Base-by-base conservation (phyloP, 108 stramenopile genomes). In the Fistulifera pelliculosa region DNA sequence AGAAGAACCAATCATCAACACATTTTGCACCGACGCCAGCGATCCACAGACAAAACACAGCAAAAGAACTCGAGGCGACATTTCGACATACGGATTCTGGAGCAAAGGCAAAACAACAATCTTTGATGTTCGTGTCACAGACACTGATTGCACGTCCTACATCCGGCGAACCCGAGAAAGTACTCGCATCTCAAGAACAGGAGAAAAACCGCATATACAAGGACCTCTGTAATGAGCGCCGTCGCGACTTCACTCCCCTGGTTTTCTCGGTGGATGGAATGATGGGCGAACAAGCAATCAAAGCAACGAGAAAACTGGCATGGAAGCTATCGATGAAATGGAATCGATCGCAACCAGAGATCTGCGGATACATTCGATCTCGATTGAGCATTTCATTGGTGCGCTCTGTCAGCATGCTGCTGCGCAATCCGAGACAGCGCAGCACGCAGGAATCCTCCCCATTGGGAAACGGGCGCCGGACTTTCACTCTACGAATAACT, bases 221-320 rank as follows among this genome's bases (percentile, higher is more conserved):
- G 15, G 10, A 16, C 12, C 52, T 45, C 50, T 38, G 61, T 49
- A 38, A 52, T 43, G 55, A 44, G 27, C 38, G 67, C 63, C 54
- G 67, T 63, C 65, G 54, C 52, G 23, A 67, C 65, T 60, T 67
- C 66, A 21, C 71, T 56, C 26, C 43, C 66, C 18, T 65, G 66
- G 17, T 72, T 61, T 31, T 72, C n/a, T n/a, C 57, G 6, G 65
- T 72, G 13, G 71, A 72, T 50, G 49, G 62, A 1, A 49, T 70
- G 19, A 49, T 31, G 26, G 64, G 69, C 15, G n/a, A 41, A 17
- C 61, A 72, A 43, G 59, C 64, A 19, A 40, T 18, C 19, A 28
- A 49, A 16, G 62, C 58, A 1, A 43, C 51, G 41, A n/a, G n/a
- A 39, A 18, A 27, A 17, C 27, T 69, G 1, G 61, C 68, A 3